Conservation (phyloP, 1,284 basidiomycete species). For the Ganoderma multipileum region DNA sequence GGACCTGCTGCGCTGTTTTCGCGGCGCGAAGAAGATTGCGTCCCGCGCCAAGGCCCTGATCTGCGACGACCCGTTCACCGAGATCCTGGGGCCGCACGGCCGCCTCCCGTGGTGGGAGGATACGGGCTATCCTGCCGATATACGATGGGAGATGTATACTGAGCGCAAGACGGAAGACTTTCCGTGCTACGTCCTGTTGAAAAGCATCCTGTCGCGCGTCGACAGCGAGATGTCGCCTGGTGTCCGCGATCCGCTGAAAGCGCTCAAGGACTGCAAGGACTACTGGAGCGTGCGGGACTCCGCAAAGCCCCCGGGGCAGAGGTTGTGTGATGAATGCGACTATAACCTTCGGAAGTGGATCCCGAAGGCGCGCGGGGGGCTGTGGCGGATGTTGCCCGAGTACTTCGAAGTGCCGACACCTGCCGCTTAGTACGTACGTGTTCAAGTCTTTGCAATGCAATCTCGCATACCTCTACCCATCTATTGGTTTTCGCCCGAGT, state of each 20-base stretch:
- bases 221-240: background rate
- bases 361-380: background rate
- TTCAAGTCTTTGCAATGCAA: too few relatives aligned
- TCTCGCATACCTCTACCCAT: too few relatives aligned
- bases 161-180: background rate
- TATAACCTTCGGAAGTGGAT: background rate
- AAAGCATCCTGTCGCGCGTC: background rate
- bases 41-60: background rate
- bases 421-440: too few relatives aligned
- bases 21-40: background rate
- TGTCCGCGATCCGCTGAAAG: background rate
- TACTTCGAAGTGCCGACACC: background rate
- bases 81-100: background rate
- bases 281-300: background rate
- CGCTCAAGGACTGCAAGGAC: conserved; percentile 1
- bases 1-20: background rate
- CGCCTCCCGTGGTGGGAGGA: background rate
- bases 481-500: too few relatives aligned
- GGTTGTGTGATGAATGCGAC: background rate
- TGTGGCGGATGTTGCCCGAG: background rate
- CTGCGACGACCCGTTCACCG: background rate
- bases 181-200: background rate
- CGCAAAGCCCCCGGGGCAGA: too few relatives aligned
- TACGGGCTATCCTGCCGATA: background rate
- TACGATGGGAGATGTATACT: background rate